Percentiles rank a stretch among this genome's conserved stretches.
These are phyloP conservation scores for Rhodomyrtus tomentosa DNA, from an alignment of 345 rosid genomes.

Conservation along the genomic window DNA sequence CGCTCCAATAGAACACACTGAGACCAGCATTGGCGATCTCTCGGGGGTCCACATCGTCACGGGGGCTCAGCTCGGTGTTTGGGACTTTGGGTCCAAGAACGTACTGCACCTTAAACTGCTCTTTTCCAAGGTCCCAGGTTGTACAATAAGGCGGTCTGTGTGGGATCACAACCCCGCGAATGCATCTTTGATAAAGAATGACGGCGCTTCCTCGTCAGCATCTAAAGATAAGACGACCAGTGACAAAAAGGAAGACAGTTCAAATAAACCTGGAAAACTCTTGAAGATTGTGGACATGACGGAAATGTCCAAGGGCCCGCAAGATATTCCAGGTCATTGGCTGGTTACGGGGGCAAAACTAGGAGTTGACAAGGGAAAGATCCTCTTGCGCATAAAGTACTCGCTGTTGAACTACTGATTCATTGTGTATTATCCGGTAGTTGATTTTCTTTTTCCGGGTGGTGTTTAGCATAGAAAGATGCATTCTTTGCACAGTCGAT, in stretches of 20 bases:
- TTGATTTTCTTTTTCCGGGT: conserved; percentile 2
- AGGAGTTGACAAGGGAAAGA: conserved; percentile 88
- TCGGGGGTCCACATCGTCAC: conserved; percentile 92
- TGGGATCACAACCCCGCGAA: conserved; percentile 86
- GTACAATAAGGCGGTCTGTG: conserved; percentile 88
- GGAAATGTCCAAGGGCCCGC: conserved; percentile 90
- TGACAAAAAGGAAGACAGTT: conserved; percentile 56
- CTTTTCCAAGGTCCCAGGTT: conserved; percentile 90
- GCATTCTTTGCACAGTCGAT: conserved; percentile 60
- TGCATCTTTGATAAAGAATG: conserved; percentile 13
- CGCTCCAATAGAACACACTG: conserved; percentile 75
- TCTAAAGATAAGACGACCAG: conserved; percentile 22
- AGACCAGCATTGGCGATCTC: conserved; percentile 85
- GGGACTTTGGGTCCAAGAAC: conserved; percentile 88
- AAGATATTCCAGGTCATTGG: conserved; percentile 97
- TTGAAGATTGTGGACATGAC: conserved; percentile 71
- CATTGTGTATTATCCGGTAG: neutral
- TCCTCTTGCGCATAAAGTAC: conserved; percentile 83
- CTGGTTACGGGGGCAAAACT: conserved; percentile 97
- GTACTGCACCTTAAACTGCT: conserved; percentile 87
- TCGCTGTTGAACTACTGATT: conserved; percentile 79
- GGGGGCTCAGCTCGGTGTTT: conserved; percentile 92
- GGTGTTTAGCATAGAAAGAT: conserved; percentile 14
- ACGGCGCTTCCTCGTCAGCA: conserved; percentile 54
- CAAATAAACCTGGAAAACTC: conserved; percentile 45